Evolutionary conservation across 2,329 filamentous ascomycete genomes (phyloP).

Genomic region (Acrocalymma vagum): DNA sequence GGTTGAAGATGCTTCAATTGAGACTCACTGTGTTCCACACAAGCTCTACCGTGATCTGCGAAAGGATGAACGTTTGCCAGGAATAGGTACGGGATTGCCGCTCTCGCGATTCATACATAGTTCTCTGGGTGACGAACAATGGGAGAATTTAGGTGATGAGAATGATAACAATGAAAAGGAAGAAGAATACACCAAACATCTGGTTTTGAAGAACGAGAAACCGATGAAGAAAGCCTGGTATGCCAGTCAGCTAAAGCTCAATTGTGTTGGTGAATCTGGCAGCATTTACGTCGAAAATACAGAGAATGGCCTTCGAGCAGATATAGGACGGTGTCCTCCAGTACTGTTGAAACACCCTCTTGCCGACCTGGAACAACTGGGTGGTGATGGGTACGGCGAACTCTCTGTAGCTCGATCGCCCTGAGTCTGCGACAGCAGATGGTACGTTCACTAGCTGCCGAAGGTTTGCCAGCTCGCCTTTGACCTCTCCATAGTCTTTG

Average conservation of each 20-base stretch:
- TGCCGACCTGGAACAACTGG: slow-evolving; percentile 71
- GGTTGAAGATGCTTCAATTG: no score
- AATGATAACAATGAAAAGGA: slow-evolving; percentile 77
- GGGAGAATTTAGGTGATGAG: slow-evolving; percentile 81
- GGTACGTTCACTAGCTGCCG: slow-evolving; percentile 24
- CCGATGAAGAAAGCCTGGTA: slow-evolving; percentile 74
- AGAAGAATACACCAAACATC: slow-evolving; percentile 82
- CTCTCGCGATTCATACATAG: slow-evolving; percentile 82
- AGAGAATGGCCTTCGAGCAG: slow-evolving; percentile 77
- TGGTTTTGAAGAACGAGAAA: slow-evolving; percentile 81
- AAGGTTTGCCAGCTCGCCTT: slow-evolving; percentile 39
- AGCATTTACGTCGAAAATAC: slow-evolving; percentile 47
- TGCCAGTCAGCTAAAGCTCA: slow-evolving; percentile 44
- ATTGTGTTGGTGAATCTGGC: background rate
- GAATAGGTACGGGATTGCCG: slow-evolving; percentile 81
- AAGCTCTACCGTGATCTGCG: slow-evolving; percentile 81
- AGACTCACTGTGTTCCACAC: slow-evolving; percentile 73
- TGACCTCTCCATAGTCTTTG: slow-evolving; percentile 15
- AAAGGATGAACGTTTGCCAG: slow-evolving; percentile 82
- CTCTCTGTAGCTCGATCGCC: slow-evolving; percentile 42
- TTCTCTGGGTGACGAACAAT: slow-evolving; percentile 78
- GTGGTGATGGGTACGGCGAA: slow-evolving; percentile 69
- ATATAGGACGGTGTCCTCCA: slow-evolving; percentile 89
- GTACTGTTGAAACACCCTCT: slow-evolving; percentile 85
- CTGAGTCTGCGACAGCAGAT: slow-evolving; percentile 34